phyloP scores from a whole-genome alignment of 352 stramenopile species.

The Phytopythium chamaehyphon region DNA sequence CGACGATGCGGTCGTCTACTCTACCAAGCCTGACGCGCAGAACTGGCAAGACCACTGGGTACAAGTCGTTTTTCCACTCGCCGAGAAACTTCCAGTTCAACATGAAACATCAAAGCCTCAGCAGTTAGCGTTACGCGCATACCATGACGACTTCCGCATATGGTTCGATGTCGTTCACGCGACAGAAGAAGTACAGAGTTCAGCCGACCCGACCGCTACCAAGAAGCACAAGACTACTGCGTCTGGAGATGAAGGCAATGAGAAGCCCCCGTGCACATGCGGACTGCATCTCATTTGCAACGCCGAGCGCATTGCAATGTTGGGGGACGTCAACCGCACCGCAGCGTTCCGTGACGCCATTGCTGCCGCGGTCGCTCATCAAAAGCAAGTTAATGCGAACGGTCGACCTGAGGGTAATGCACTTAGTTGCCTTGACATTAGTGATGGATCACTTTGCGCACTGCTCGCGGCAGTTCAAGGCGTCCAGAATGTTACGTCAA shows the following conservation, averaged over 20 bases:
- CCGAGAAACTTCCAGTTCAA: slow-evolving; percentile 21
- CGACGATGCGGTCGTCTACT: slow-evolving; percentile 54
- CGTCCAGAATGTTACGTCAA: slow-evolving; percentile 52
- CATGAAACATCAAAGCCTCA: background rate
- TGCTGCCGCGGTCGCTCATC: slow-evolving; percentile 20
- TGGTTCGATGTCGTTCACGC: slow-evolving; percentile 64
- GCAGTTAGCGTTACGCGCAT: slow-evolving; percentile 40
- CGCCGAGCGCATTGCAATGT: slow-evolving; percentile 73
- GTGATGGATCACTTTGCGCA: slow-evolving; percentile 64
- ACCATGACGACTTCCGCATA: slow-evolving; percentile 72
- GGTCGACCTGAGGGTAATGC: slow-evolving; percentile 9
- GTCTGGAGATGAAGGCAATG: slow-evolving; percentile 8
- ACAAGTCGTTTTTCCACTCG: slow-evolving; percentile 66
- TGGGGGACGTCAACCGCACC: slow-evolving; percentile 40
- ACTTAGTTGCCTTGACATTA: slow-evolving; percentile 66
- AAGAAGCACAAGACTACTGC: slow-evolving; percentile 34
- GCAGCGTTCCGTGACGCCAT: slow-evolving; percentile 38
- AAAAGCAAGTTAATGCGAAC: background rate
- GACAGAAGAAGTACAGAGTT: slow-evolving; percentile 7
- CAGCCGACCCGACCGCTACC: slow-evolving; percentile 4
- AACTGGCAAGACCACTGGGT: slow-evolving; percentile 87
- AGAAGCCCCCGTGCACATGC: slow-evolving; percentile 64
- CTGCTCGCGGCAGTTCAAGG: slow-evolving; percentile 50
- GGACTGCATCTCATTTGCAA: slow-evolving; percentile 80
- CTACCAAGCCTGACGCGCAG: slow-evolving; percentile 50